Conservation (phyloP, 768 basidiomycete genomes). For the Mrakia blollopis region DNA sequence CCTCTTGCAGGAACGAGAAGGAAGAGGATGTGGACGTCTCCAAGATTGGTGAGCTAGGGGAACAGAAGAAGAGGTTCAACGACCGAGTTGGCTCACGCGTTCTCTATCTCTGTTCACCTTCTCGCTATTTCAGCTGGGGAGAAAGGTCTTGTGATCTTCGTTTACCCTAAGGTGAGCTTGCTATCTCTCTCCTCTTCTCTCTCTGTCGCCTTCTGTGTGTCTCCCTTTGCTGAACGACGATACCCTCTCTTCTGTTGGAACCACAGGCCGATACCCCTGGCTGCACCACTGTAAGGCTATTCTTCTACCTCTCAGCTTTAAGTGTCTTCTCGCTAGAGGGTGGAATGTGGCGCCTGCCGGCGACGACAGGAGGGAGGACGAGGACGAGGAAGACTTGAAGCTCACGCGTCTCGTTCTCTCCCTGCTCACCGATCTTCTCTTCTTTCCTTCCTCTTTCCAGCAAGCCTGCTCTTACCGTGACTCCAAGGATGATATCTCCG, state of each 20-base stretch:
- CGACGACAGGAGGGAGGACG: too few relatives aligned
- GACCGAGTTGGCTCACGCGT: neutral
- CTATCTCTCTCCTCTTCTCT: too few relatives aligned
- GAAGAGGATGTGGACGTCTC: constrained; percentile 69
- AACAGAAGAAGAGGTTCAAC: neutral
- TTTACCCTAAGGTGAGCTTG: constrained; percentile 42
- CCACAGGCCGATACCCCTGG: constrained; percentile 45
- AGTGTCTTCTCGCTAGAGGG: too few relatives aligned
- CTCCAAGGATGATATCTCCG: constrained; percentile 66
- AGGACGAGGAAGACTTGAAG: too few relatives aligned
- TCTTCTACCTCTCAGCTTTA: neutral
- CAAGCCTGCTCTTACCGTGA: constrained; percentile 89
- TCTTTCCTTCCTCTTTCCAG: neutral
- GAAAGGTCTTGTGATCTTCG: constrained; percentile 64
- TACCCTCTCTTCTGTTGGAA: neutral
- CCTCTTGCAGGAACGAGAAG: constrained; percentile 58
- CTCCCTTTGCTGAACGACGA: neutral
- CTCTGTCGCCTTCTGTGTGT: too few relatives aligned
- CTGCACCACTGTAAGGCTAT: constrained; percentile 60
- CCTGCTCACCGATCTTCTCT: too few relatives aligned
- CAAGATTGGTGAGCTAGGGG: constrained; percentile 46
- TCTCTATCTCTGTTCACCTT: neutral
- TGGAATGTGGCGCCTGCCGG: too few relatives aligned
- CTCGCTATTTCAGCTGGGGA: constrained; percentile 49
- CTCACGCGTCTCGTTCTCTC: neutral